These are phyloP conservation scores for Dactylonectria estremocensis DNA, from an alignment of 2,329 filamentous ascomycete genomes.

Conservation along the genomic window DNA sequence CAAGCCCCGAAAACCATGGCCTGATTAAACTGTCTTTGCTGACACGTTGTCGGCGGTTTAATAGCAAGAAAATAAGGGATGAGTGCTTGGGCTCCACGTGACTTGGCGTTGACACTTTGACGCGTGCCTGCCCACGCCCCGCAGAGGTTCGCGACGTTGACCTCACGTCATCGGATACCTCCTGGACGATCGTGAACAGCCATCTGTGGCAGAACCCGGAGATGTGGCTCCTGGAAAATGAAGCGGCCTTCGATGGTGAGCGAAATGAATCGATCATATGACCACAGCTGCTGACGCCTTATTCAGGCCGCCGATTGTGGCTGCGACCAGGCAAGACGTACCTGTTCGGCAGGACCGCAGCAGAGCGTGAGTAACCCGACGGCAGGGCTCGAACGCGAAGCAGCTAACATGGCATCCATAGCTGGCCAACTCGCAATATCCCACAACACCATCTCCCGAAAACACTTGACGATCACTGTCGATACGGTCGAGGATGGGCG, in stretches of 20 bases:
- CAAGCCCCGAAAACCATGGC: too few species aligned
- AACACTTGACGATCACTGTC: constrained; percentile 87
- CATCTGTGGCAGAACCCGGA: constrained; percentile 34
- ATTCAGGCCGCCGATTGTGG: constrained; percentile 75
- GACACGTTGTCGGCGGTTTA: background rate
- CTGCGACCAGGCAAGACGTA: constrained; percentile 88
- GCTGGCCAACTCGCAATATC: constrained; percentile 79
- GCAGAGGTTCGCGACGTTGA: constrained; percentile 41
- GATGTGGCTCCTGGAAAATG: constrained; percentile 78
- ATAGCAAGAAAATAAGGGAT: background rate
- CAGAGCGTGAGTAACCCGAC: constrained; percentile 68
- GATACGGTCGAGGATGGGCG: constrained; percentile 75
- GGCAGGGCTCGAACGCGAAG: too few species aligned
- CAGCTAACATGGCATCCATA: constrained; percentile 50
- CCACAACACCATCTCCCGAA: constrained; percentile 88
- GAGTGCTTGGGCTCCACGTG: constrained; percentile 38
- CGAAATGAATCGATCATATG: background rate
- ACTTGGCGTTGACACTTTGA: constrained; percentile 42
- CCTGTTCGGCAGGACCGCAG: constrained; percentile 85
- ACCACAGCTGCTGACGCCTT: constrained; percentile 21
- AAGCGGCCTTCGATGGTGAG: constrained; percentile 66
- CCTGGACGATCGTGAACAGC: constrained; percentile 35
- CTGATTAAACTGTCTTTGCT: too few species aligned
- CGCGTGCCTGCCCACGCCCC: constrained; percentile 41
- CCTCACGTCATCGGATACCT: constrained; percentile 45